Evolutionary conservation across 1,284 basidiomycete genomes (phyloP).

Genomic region (Cryptococcus sp.): DNA sequence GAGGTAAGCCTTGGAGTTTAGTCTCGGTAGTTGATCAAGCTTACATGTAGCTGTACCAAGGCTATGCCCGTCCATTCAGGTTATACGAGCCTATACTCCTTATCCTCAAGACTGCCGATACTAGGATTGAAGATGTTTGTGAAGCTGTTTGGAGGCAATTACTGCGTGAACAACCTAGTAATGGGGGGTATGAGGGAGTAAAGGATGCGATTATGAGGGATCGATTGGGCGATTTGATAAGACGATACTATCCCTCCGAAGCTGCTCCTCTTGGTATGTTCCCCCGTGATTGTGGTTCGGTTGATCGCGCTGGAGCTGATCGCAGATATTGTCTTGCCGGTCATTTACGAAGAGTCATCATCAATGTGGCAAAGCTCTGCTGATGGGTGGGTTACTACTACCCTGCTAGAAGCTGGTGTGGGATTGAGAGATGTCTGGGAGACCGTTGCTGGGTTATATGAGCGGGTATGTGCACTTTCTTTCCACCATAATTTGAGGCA

Average conservation of each 20-base stretch:
- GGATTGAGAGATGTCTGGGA: constrained; percentile 38
- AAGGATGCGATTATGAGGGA: constrained; percentile 6
- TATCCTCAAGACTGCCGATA: constrained; percentile 89
- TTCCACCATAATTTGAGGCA: not conserved
- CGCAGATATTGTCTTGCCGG: constrained; percentile 37
- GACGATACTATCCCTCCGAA: constrained; percentile 84
- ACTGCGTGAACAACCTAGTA: constrained; percentile 64
- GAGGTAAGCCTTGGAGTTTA: constrained; percentile 42
- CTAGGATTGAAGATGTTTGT: constrained; percentile 76
- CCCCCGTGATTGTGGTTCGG: not conserved
- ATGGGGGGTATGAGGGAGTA: not conserved
- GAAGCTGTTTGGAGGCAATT: constrained; percentile 84
- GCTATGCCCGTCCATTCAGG: constrained; percentile 82
- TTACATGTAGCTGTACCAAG: constrained; percentile 68
- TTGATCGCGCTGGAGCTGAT: not conserved
- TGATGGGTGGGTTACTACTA: constrained; percentile 33
- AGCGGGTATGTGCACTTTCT: constrained; percentile 25
- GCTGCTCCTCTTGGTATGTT: constrained; percentile 79
- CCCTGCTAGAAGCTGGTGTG: constrained; percentile 37
- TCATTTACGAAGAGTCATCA: constrained; percentile 29
- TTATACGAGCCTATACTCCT: constrained; percentile 80
- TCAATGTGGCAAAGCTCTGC: not conserved
- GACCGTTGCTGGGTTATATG: constrained; percentile 23
- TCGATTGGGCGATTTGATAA: constrained; percentile 49
- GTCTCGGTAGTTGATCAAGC: constrained; percentile 2